Evolutionary conservation across 768 basidiomycete genomes (phyloP).

Genomic region (Boletus reticulatus): DNA sequence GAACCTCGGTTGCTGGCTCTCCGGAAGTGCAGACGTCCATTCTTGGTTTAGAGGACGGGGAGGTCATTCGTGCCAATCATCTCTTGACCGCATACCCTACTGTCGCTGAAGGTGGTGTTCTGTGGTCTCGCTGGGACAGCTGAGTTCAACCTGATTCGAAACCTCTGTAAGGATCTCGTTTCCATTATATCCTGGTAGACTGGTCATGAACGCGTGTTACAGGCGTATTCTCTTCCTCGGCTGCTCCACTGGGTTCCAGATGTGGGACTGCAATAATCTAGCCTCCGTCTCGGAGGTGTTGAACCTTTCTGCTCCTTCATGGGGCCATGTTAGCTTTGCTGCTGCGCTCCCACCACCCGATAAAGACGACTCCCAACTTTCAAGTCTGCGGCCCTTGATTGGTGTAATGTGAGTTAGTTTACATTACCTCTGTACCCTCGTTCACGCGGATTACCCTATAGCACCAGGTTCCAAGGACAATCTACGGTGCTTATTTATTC

Average conservation of each 20-base stretch:
- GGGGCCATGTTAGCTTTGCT: slow-evolving; percentile 24
- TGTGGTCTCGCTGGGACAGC: slow-evolving; percentile 36
- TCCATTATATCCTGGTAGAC: neutral
- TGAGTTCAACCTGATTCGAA: slow-evolving; percentile 18
- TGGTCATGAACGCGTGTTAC: neutral
- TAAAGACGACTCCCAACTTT: neutral
- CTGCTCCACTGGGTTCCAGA: slow-evolving; percentile 51
- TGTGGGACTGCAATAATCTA: slow-evolving; percentile 62
- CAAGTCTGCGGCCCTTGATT: slow-evolving; percentile 17
- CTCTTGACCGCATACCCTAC: slow-evolving; percentile 29
- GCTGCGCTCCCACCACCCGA: no score
- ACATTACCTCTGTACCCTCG: neutral
- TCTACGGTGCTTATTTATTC: no score
- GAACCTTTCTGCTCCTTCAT: slow-evolving; percentile 26
- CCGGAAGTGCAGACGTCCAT: slow-evolving; percentile 10
- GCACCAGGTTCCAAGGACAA: no score
- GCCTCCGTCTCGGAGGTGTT: slow-evolving; percentile 51
- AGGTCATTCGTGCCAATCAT: slow-evolving; percentile 11
- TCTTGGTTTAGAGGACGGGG: slow-evolving; percentile 26
- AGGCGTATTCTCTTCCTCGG: slow-evolving; percentile 53
- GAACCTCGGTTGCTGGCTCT: slow-evolving; percentile 6
- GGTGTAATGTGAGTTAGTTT: slow-evolving; percentile 32
- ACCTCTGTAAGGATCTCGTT: slow-evolving; percentile 15
- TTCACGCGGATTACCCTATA: slow-evolving; percentile 6
- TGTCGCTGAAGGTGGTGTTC: slow-evolving; percentile 28